Base-by-base conservation (phyloP, 345 rosid genomes). In the Schrenkiella parvula region DNA sequence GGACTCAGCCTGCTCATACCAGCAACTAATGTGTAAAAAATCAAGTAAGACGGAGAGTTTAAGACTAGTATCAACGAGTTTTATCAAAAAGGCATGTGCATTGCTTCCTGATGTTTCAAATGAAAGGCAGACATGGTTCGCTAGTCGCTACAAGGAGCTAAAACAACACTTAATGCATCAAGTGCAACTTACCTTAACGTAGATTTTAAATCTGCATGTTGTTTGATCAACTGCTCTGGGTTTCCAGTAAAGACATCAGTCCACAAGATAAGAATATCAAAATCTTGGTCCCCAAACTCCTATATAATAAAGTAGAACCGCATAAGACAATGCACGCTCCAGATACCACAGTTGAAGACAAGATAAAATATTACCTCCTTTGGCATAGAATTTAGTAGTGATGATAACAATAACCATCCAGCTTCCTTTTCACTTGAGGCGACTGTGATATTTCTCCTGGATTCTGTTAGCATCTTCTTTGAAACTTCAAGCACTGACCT, bases 261-360 rank as follows among this genome's bases (percentile, higher is more conserved):
- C 97, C 97, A 93, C 72, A 93, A 76, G 61, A 90, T 83, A 68
- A 93, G 90, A 71, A 93, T 89, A 82, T 93, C 98, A 79, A 93
- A 93, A 56, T 87, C 93, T 76, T 93, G 89, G 70, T 91, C 97
- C 82, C 84, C 92, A 66, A 93, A 86, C 80, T 89, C 98, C 98
- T 93, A 78, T 39, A 72, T 17, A 75, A 82, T 59, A 28, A 74
- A 79, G 61, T 50, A 56, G 34, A 46, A 60, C 50, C 77, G 39
- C 56, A 73, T 31, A 59, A 74, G 62, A 68, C 41, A 22, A 57
- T 48, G 71, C 67, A 56, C 28, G 37, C 14, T 61, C 35, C 28
- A 8, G 42, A 38, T 50, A 53, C 8, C 42, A 29, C 17, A 60
- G 46, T 66, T 58, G 50, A 70, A 59, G 48, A 56, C 28, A 18